Conservation (phyloP, 352 stramenopile species). For the Globisporangium splendens region DNA sequence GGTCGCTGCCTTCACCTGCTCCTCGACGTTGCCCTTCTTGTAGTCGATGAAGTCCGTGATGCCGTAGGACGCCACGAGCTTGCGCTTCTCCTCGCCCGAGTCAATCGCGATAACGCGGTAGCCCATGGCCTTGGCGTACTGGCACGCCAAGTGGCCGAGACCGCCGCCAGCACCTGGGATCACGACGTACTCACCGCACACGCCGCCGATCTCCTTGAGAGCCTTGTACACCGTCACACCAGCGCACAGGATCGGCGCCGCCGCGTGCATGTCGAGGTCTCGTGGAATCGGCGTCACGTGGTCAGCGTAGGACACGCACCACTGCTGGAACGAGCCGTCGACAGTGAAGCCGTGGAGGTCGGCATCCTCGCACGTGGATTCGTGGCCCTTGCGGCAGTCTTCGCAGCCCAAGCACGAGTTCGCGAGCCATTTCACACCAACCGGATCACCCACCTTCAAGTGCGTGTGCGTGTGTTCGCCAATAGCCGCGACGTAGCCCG, state of each 20-base stretch:
- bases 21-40: slow-evolving; percentile 45
- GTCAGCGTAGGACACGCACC: slow-evolving; percentile 70
- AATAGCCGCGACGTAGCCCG: slow-evolving; percentile 47
- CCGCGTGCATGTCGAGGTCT: slow-evolving; percentile 32
- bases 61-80: slow-evolving; percentile 59
- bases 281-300: slow-evolving; percentile 71
- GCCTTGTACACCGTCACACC: slow-evolving; percentile 87
- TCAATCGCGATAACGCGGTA: slow-evolving; percentile 73
- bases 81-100: slow-evolving; percentile 56
- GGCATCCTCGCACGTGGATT: slow-evolving; percentile 31
- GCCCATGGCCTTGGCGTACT: slow-evolving; percentile 70
- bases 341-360: slow-evolving; percentile 34
- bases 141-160: slow-evolving; percentile 73
- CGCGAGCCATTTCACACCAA: slow-evolving; percentile 51
- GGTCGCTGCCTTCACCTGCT: slow-evolving; percentile 38
- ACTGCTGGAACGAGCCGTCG: slow-evolving; percentile 51
- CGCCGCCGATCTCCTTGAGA: slow-evolving; percentile 53
- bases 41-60: slow-evolving; percentile 71
- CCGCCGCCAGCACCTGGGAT: slow-evolving; percentile 65
- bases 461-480: slow-evolving; percentile 38
- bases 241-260: slow-evolving; percentile 78
- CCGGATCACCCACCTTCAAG: slow-evolving; percentile 43
- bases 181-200: slow-evolving; percentile 37
- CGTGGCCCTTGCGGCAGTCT: slow-evolving; percentile 50
- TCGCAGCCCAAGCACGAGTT: slow-evolving; percentile 48